Conservation (phyloP, 257 asterid species). For the Scutellaria galericulata region DNA sequence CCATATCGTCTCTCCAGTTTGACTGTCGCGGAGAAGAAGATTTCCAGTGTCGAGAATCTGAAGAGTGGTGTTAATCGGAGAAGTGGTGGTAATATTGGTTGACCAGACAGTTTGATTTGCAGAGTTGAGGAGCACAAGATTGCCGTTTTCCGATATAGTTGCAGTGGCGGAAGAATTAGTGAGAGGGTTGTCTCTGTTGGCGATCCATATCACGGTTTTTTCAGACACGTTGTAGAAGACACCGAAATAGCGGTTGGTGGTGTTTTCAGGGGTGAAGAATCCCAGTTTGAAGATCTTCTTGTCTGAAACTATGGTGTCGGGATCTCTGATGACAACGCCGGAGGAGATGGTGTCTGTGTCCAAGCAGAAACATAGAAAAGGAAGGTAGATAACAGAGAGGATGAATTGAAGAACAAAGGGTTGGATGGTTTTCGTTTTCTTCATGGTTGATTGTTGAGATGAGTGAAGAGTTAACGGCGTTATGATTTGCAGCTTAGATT, state of each 20-base stretch:
- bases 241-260: slow-evolving; percentile 48
- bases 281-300: slow-evolving; percentile 39
- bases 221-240: slow-evolving; percentile 46
- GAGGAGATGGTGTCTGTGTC: slow-evolving; percentile 45
- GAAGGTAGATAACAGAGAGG: slow-evolving; percentile 15
- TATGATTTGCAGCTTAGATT: too few species aligned
- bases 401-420: slow-evolving; percentile 1
- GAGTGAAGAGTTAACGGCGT: neutral
- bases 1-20: slow-evolving; percentile 43
- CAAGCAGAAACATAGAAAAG: slow-evolving; percentile 23
- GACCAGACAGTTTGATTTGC: slow-evolving; percentile 30
- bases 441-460: slow-evolving; percentile 9
- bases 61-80: neutral
- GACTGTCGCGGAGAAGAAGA: slow-evolving; percentile 37
- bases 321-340: slow-evolving; percentile 30
- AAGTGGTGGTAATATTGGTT: slow-evolving; percentile 8
- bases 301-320: slow-evolving; percentile 34
- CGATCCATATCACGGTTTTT: slow-evolving; percentile 39
- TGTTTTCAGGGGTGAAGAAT: slow-evolving; percentile 46
- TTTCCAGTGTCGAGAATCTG: slow-evolving; percentile 42
- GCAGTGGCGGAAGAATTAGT: slow-evolving; percentile 30
- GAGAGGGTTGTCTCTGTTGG: slow-evolving; percentile 37
- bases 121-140: neutral
- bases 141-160: slow-evolving; percentile 23
- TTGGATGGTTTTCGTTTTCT: neutral